These are phyloP conservation scores for Aureoboletus auriporus DNA, from an alignment of 768 basidiomycete species.

Conservation along the genomic window DNA sequence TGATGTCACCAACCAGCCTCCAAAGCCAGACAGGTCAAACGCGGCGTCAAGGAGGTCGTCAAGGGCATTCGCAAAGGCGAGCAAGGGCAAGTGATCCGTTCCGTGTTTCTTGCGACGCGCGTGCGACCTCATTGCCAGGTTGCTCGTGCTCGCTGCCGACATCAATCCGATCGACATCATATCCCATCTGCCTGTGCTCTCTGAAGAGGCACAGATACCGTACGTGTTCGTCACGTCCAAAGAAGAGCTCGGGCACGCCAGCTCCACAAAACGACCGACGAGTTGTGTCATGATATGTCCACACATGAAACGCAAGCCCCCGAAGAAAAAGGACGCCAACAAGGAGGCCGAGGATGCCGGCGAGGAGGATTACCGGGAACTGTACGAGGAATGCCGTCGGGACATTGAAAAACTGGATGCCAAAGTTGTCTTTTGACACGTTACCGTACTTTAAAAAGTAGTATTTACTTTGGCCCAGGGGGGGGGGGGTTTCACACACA, in stretches of 20 bases:
- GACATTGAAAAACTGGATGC: slow-evolving; percentile 84
- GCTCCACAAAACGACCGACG: slow-evolving; percentile 96
- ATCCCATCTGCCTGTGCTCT: slow-evolving; percentile 90
- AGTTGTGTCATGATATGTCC: slow-evolving; percentile 96
- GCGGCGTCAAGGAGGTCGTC: slow-evolving; percentile 98
- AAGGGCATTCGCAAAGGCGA: slow-evolving; percentile 97
- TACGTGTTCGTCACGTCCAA: slow-evolving; percentile 89
- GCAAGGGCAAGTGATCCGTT: slow-evolving; percentile 65
- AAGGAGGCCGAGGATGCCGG: slow-evolving; percentile 56
- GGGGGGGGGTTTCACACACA: not conserved
- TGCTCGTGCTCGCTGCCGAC: slow-evolving; percentile 91
- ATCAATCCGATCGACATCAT: slow-evolving; percentile 99
- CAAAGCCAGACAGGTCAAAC: slow-evolving; percentile 91
- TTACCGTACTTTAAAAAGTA: not conserved
- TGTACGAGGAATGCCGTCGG: slow-evolving; percentile 80
- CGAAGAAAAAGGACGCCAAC: slow-evolving; percentile 32
- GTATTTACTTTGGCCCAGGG: too few relatives aligned
- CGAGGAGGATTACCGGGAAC: slow-evolving; percentile 82
- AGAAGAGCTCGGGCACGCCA: slow-evolving; percentile 93
- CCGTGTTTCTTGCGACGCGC: not conserved
- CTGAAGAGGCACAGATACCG: slow-evolving; percentile 90
- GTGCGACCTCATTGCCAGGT: slow-evolving; percentile 37
- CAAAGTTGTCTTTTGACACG: slow-evolving; percentile 56
- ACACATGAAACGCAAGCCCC: slow-evolving; percentile 66
- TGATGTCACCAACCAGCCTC: slow-evolving; percentile 61